Evolutionary conservation across 2,329 filamentous ascomycete species (phyloP), one percentile per base, ranked within the genome.

Genomic region (Pseudogymnoascus sp.): DNA sequence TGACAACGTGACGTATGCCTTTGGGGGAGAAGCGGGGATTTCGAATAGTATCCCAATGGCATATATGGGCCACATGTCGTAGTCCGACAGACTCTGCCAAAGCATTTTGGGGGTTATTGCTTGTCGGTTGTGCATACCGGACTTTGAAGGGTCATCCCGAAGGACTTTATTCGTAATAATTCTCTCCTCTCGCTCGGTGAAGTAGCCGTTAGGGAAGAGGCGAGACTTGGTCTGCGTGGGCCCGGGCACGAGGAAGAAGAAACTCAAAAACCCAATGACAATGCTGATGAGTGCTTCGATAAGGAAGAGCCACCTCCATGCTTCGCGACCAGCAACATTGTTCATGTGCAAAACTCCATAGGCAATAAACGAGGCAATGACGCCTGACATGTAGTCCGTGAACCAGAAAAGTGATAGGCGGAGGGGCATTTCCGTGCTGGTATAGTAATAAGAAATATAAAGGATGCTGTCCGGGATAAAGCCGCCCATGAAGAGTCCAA

Each of bases 151-250:
- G 63, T 83, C 82, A 59, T 85, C 82, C 6, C 82, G 77, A 18
- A 74, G 65, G 18, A 86, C 77, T 35, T 80, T 79, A 67, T 87
- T 88, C 5, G 87, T 82, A 73, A 88, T 83, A 64, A 88, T 87
- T 66, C 84, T 84, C 69, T 86, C 84, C 70, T 88, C 85, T 18
- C 78, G 77, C 55, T 85, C 82, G 1, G 68, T 79, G 69, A 87
- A 87, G 80, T 82, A 87, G 0, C 83, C 84, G 60, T 81, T 80
- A n/a, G 81, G 81, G 12, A 82, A 77, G 69, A 81, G 81, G 81
- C 81, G 82, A 61, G 76, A 79, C 42, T 75, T 76, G 5, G 66
- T 68, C 35, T 66, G 60, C 12, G 65, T 65, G 3, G 65, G 66
- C 35, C 55, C 42, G 5, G 63, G 55, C 8, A 61, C 60, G 60